phyloP scores from a whole-genome alignment of 2,329 filamentous ascomycete genomes.

The Cercospora sp. region DNA sequence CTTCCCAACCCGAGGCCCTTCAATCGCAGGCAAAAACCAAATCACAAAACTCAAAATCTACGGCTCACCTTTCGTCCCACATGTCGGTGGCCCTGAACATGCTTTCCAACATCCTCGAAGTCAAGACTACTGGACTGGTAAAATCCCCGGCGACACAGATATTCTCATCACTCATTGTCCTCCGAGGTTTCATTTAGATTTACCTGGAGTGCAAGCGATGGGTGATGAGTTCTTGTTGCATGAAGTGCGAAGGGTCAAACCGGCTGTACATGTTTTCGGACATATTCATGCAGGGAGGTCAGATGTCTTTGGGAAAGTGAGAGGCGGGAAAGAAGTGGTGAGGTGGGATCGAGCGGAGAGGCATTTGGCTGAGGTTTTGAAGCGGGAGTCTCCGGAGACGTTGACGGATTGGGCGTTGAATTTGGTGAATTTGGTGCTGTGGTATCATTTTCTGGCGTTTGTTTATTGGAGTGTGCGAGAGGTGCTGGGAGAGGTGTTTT shows the following conservation, averaged over 20 bases:
- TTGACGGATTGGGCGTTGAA: constrained; percentile 37
- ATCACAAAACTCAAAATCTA: constrained; percentile 69
- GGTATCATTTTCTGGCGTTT: constrained; percentile 56
- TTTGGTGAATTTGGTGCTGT: constrained; percentile 45
- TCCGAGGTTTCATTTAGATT: constrained; percentile 68
- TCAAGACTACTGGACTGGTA: constrained; percentile 69
- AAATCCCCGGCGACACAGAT: constrained; percentile 70
- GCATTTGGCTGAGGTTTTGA: constrained; percentile 67
- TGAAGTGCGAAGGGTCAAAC: constrained; percentile 74
- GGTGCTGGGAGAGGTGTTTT: constrained; percentile 61
- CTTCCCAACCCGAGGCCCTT: constrained; percentile 48
- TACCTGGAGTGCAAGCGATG: constrained; percentile 57
- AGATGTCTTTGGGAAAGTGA: constrained; percentile 31
- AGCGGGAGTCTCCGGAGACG: constrained; percentile 39
- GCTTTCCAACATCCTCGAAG: constrained; percentile 73
- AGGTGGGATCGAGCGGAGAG: constrained; percentile 75
- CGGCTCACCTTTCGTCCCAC: constrained; percentile 72
- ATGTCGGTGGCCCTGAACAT: constrained; percentile 69
- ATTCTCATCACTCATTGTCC: constrained; percentile 81
- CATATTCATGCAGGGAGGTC: constrained; percentile 71
- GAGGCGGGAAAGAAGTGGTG: constrained; percentile 65
- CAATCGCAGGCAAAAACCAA: constrained; percentile 31
- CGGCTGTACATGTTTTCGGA: constrained; percentile 77
- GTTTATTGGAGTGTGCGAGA: constrained; percentile 29
- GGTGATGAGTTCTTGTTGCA: constrained; percentile 68